Base-by-base conservation (phyloP, 1,139 yeast genomes). In the Nakaseomyces nivariensis region DNA sequence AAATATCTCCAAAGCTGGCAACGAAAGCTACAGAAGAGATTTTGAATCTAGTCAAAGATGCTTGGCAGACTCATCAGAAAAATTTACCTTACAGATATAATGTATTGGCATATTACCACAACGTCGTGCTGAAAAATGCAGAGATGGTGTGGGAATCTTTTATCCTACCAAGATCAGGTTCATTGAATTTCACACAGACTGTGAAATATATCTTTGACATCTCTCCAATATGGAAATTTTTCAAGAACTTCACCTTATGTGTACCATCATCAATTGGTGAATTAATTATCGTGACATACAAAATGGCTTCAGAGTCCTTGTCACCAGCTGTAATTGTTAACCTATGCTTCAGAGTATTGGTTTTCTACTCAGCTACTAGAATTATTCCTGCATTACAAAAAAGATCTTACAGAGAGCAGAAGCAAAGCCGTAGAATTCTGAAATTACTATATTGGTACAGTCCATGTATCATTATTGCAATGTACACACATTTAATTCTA, bases 381-480 rank as follows among this genome's bases (percentile, higher is more conserved):
- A 89, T 92, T 54, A 87, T 92, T 25, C 97, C 98, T 1, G 82
- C 87, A 24, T 70, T 88, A 53, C 80, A 74, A 56, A 71, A 70
- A 36, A 61, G 54, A 43, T 57, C 59, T 33, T 55, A 55, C 46
- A 56, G 53, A 29, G 62, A 58, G 46, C 50, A 59, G 36, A 59
- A 57, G 73, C 40, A 72, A 74, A 56, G 60, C 53, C 59, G 63
- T 48, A 54, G 60, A 29, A 70, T 77, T 42, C 76, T 84, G 67
- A 75, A 76, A 56, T 69, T 86, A 54, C 76, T 89, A 40, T 87
- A 89, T 63, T 82, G 96, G 34, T 90, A 87, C 67, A 85, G 96
- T 13, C 97, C 98, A 2, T 87, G 96, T 66, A 82, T 92, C 54
- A 80, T 92, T 47, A 89, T 90, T 54, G 96, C 96, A 1, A 96